Evolutionary conservation across 2,329 filamentous ascomycete genomes (phyloP).

Genomic region (Paramyrothecium roridum): DNA sequence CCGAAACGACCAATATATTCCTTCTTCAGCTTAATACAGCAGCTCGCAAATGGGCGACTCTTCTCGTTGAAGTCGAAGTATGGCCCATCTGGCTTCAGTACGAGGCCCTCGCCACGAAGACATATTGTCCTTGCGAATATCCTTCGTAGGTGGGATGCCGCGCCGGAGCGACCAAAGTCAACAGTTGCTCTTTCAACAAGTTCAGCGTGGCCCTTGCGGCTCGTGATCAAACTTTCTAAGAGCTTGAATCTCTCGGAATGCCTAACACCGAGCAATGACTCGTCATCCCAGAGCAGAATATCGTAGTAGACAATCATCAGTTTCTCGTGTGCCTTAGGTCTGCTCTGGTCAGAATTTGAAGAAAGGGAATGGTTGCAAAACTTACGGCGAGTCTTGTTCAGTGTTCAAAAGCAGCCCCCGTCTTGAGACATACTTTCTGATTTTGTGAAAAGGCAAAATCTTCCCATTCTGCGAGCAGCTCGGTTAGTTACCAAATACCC

Average conservation of each 20-base stretch:
- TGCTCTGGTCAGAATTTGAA: conserved; percentile 22
- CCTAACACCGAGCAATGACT: conserved; percentile 46
- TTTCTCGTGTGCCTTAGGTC: conserved; percentile 47
- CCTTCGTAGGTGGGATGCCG: conserved; percentile 52
- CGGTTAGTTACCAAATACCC: conserved; percentile 6
- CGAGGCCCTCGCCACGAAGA: conserved; percentile 70
- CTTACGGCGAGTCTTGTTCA: conserved; percentile 65
- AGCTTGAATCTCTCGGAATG: conserved; percentile 59
- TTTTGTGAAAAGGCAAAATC: conserved; percentile 75
- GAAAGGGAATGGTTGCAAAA: conserved; percentile 1
- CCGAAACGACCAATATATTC: conserved; percentile 77
- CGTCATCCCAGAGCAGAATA: conserved; percentile 49
- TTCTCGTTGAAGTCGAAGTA: conserved; percentile 61
- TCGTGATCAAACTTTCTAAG: conserved; percentile 51
- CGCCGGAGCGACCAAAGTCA: conserved; percentile 56
- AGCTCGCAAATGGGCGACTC: conserved; percentile 35
- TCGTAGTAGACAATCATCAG: conserved; percentile 64
- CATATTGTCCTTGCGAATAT: conserved; percentile 67
- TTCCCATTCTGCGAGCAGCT: conserved; percentile 42
- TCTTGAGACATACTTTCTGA: conserved; percentile 74
- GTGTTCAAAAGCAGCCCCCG: conserved; percentile 69
- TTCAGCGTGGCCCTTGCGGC: conserved; percentile 59
- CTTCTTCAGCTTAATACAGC: conserved; percentile 82
- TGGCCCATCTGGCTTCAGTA: conserved; percentile 76
- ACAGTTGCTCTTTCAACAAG: conserved; percentile 66